Base-by-base conservation (phyloP, 805 yeast genomes). In the Ogataea trehalophila region DNA sequence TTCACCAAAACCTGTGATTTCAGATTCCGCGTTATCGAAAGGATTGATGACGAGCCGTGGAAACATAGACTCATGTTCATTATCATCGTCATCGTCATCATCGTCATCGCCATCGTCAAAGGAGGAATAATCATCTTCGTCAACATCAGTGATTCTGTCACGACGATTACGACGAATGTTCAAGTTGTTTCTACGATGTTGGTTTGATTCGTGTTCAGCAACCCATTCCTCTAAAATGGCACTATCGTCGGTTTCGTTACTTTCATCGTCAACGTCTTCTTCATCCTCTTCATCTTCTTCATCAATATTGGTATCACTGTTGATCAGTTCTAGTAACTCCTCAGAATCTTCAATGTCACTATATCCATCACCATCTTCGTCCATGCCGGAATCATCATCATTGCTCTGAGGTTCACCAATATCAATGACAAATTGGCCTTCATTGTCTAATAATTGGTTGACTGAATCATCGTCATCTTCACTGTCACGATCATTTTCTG, bases 161-260 rank as follows among this genome's bases (percentile, higher is more conserved):
- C 48, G 48, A 5, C 39, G 45, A 8, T 20, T 38, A 15, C 45
- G 45, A 33, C 44, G 39, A 6, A 18, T 37, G 17, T 38, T 33
- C 17, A 42, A 41, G 3, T 45, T 46, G 35, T 54, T 49, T 48
- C 58, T 50, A 37, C 46, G 54, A n/a, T 55, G 49, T 38, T 58
- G 60, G 20, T 56, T 53, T 42, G 44, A 48, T 39, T 60, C 67
- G 40, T 61, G 60, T 34, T 65, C 67, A 4, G 59, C 60, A 11
- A 64, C 45, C 69, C 69, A 65, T 26, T 64, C 65, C 33, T 65
- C 63, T 17, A 65, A 48, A 39, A 65, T 62, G 0, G 55, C 62
- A 44, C 66, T 61, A 37, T 63, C 68, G 34, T 63, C 63, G 38
- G 60, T 65, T 14, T 58, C 54, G 13, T 42, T 49, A 39, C 49